Base-by-base conservation (phyloP, 306 rosid species). In the Ormosia emarginata region DNA sequence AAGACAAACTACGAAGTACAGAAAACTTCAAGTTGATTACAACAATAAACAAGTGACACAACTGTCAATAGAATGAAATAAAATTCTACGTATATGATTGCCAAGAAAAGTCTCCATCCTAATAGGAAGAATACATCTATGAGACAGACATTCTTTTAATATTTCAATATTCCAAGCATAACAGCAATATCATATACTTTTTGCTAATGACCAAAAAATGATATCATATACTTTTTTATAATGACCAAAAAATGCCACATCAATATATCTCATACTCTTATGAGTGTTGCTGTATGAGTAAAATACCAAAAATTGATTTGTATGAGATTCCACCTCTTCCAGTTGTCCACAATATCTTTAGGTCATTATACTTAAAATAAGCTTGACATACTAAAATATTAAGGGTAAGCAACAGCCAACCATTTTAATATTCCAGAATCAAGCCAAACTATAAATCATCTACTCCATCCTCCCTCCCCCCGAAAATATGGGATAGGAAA, bases 81-180 rank as follows among this genome's bases (percentile, higher is more conserved):
- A 71, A 73, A 65, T n/a, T 14, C 15, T 36, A 32, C 0, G 3
- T 2, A 30, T 15, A 32, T 6, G 79, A 49, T 70, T 13, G 75
- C 44, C 68, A 24, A 33, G 36, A 56, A 56, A 67, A 66, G 52
- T 46, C 56, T 46, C 32, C 41, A 32, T 44, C 44, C 64, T 2
- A 46, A 68, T 62, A 36, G 61, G 46, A 81, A 50, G 62, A 81
- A 43, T 37, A 34, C 15, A 67, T 33, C 43, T 52, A 46, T 43
- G 61, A 81, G 80, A 65, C 9, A 10, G 32, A 49, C 69, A 81
- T 30, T 62, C 32, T 76, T 52, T 14, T 15, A 52, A 8, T 14
- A 50, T 63, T 62, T 32, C 36, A 59, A 61, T 34, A 65, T 81
- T 33, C 72, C 36, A 72, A 63, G 74, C 52, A 81, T 71, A 53